Evolutionary conservation across 73 alveolate genomes (phyloP), one percentile per base, ranked within the genome.

Genomic region (Halteria grandinella): DNA sequence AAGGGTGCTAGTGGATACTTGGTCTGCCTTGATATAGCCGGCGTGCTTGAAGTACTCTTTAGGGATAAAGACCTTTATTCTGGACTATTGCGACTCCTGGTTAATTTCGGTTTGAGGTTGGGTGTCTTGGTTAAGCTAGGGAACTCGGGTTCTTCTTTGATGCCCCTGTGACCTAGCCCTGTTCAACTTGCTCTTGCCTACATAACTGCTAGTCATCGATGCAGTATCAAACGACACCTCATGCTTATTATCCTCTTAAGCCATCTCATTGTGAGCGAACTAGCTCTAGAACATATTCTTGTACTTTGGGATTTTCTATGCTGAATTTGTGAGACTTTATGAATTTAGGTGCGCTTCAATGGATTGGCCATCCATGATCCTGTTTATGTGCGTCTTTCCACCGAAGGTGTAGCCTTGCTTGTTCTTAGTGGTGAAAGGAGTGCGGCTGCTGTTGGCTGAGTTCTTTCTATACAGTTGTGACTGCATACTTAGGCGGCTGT

Each of bases 121-220:
- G 6, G 12, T 7, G 18, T 32, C 31, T 11, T 4, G 55, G 49
- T 23, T 24, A n/a, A 12, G 21, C 21, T 57, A 12, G 14, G 7
- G 54, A 8, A 3, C 74, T 11, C 29, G 5, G 5, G 6, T n/a
- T n/a, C n/a, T n/a, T n/a, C n/a, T n/a, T n/a, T 24, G 11, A 39
- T 34, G 49, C 17, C 40, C 62, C 1, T 57, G 45, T 15, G 84
- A 70, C 20, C 33, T 32, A 49, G 72, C 59, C 41, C 69, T 70
- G 28, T 70, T 25, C 57, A 51, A 45, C 52, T 51, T 70, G 45
- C 84, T 70, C 18, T 60, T 49, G 6, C 60, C 84, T 2, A 70
- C 84, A 31, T 70, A 70, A 50, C 73, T 47, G 21, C 84, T 50
- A 12, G 84, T 59, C 18, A 17, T 6, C 3, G 84, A 70, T 41